Base-by-base conservation (phyloP, 441 rosid species). In the Cnidoscolus chayamansa region DNA sequence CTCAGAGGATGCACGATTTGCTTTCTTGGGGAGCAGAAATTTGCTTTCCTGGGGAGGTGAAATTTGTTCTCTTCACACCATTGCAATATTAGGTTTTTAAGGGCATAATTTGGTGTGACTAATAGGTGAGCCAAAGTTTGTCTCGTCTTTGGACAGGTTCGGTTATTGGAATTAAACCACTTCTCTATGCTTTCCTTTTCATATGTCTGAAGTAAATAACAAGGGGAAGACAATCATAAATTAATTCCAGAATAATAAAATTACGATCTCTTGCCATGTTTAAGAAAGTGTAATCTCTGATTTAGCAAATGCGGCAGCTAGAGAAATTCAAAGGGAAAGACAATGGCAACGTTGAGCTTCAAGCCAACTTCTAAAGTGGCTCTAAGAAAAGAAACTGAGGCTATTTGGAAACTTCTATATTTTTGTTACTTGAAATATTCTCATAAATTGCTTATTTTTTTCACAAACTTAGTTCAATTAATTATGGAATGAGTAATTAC, bases 71-170 rank as follows among this genome's bases (percentile, higher is more conserved):
- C 86, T 72, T 86, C 93, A 70, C 96, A 86, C 98, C 98, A 93
- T 45, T 90, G 92, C 53, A 70, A 1, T 45, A 91, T 90, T 0
- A 91, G 79, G 79, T 84, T 89, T 84, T 82, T 88, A 48, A 94
- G 86, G 0, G 92, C 96, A 40, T 59, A 86, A 74, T 91, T 94
- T 1, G 97, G 90, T 1, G 94, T 91, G 11, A 89, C 70, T 4
- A 88, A 82, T 43, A 83, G 72, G 76, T 91, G 93, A 31, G 71
- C 81, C 58, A 90, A 56, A 10, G 73, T 79, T 54, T 89, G 90
- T 50, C 91, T 79, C 0, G 98, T 86, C 84, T 91, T 90, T 0
- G 98, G 98, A 72, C 98, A 94, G 0, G 91, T 91, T 58, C 80
- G 73, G 11, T 91, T 89, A 11, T 86, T 84, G 0, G 89, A 79